Conservation (phyloP, 2,329 filamentous ascomycete genomes). For the Trichoderma cornu-damae region DNA sequence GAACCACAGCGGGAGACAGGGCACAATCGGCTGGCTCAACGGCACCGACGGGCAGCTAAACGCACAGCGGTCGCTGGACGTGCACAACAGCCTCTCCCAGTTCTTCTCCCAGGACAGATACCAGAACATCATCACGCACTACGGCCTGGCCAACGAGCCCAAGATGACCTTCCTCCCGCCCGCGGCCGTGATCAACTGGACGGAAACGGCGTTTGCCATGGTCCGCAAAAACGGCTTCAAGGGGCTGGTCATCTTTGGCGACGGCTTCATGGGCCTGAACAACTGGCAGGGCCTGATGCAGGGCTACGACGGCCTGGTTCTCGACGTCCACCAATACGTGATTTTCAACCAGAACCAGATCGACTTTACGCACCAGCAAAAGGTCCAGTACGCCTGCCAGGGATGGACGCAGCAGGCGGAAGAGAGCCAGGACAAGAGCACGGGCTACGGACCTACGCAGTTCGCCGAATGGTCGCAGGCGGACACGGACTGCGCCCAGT, state of each 20-base stretch:
- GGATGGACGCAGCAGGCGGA: slow-evolving; percentile 79
- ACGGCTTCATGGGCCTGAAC: slow-evolving; percentile 85
- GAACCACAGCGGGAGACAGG: slow-evolving; percentile 89
- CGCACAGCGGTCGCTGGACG: slow-evolving; percentile 72
- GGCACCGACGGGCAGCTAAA: slow-evolving; percentile 79
- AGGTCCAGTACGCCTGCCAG: slow-evolving; percentile 80
- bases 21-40: slow-evolving; percentile 79
- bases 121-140: slow-evolving; percentile 85
- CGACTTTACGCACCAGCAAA: slow-evolving; percentile 71
- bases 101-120: slow-evolving; percentile 96
- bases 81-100: slow-evolving; percentile 78
- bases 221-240: slow-evolving; percentile 72
- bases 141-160: slow-evolving; percentile 92
- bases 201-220: slow-evolving; percentile 62
- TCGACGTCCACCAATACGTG: slow-evolving; percentile 98
- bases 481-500: slow-evolving; percentile 85
- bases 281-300: slow-evolving; percentile 87
- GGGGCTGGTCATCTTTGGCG: slow-evolving; percentile 75
- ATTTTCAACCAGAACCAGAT: slow-evolving; percentile 94
- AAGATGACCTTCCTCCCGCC: slow-evolving; percentile 71
- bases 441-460: slow-evolving; percentile 87
- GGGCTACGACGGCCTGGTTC: slow-evolving; percentile 64
- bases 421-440: slow-evolving; percentile 64
- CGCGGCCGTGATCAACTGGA: slow-evolving; percentile 71
- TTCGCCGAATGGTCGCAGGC: slow-evolving; percentile 98